Base-by-base conservation (phyloP, 208 protist genomes). In the Crithidia expoeki region DNA sequence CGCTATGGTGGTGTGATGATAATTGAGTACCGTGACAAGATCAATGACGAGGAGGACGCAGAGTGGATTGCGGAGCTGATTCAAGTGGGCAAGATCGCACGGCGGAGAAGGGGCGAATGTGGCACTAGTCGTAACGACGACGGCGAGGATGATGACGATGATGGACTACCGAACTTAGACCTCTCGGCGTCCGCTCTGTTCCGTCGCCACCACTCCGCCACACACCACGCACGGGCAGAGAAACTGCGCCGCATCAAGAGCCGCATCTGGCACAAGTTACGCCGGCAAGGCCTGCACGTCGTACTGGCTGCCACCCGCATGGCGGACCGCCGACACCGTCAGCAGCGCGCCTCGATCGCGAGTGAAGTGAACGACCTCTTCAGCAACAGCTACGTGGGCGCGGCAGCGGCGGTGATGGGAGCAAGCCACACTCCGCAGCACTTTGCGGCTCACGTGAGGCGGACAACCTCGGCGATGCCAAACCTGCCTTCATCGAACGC, bases 1-100 rank as follows among this genome's bases (percentile, higher is more conserved):
- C 85, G 85, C 47, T 91, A 91, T 64, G 85, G 85, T 21, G 85
- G 85, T 19, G 66, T 88, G 19, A 72, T 86, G 66, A 71, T 91
- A 27, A 56, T 88, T 27, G 85, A 91, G 77, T 83, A 78, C 68
- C 72, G 85, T 38, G 85, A 86, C 28, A 74, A 70, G 32, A 57
- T 87, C 50, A 64, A 53, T 9, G 57, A 65, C 23, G 66, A 33
- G 16, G 79, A 71, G 16, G 72, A 90, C 61, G 72, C 74, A 16
- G 68, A 68, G 25, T 90, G 79, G 76, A 65, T 87, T 17, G 53
- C 44, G 12, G 51, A 83, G 46, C 74, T 89, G 25, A 38, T 73
- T 14, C 64, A 60, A 4, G 58, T 79, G 2, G 61, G 51, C 23
- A 58, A 49, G 21, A 19, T 17, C 14, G 42, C 63, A 5, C 52